These are phyloP conservation scores for Panus rudis DNA, from an alignment of 768 basidiomycete genomes.

Conservation along the genomic window DNA sequence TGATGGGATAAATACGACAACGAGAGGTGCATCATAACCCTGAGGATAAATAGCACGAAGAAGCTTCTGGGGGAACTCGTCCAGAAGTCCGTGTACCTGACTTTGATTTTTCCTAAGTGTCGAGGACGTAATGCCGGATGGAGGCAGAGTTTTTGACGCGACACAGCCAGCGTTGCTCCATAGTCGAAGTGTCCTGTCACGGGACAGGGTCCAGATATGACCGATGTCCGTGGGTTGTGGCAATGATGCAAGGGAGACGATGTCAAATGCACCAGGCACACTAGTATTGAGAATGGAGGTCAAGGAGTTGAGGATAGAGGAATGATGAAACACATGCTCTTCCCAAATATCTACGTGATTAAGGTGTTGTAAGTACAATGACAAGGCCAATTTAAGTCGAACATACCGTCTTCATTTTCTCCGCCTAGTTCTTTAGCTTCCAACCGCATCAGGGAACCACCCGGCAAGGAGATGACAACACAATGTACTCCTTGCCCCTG, in stretches of 20 bases:
- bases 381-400: background rate
- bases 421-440: slow-evolving; percentile 55
- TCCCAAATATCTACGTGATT: slow-evolving; percentile 54
- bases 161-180: slow-evolving; percentile 81
- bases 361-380: background rate
- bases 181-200: slow-evolving; percentile 76
- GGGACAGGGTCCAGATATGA: slow-evolving; percentile 78
- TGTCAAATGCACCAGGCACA: slow-evolving; percentile 44
- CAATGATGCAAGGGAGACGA: slow-evolving; percentile 65
- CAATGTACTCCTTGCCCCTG: slow-evolving; percentile 63
- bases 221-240: slow-evolving; percentile 71
- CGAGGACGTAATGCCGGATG: slow-evolving; percentile 26
- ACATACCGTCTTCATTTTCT: slow-evolving; percentile 53
- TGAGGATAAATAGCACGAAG: slow-evolving; percentile 53
- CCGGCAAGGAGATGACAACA: slow-evolving; percentile 53
- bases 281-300: slow-evolving; percentile 55
- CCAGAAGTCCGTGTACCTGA: slow-evolving; percentile 48
- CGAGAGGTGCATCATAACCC: slow-evolving; percentile 29
- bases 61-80: slow-evolving; percentile 54
- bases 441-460: slow-evolving; percentile 61
- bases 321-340: slow-evolving; percentile 57
- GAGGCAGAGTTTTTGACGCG: slow-evolving; percentile 38
- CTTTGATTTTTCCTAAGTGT: no score
- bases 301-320: slow-evolving; percentile 59
- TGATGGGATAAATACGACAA: slow-evolving; percentile 69